These are phyloP conservation scores for Pseudogymnoascus sp. DNA, from an alignment of 2,329 filamentous ascomycete genomes.

Conservation along the genomic window DNA sequence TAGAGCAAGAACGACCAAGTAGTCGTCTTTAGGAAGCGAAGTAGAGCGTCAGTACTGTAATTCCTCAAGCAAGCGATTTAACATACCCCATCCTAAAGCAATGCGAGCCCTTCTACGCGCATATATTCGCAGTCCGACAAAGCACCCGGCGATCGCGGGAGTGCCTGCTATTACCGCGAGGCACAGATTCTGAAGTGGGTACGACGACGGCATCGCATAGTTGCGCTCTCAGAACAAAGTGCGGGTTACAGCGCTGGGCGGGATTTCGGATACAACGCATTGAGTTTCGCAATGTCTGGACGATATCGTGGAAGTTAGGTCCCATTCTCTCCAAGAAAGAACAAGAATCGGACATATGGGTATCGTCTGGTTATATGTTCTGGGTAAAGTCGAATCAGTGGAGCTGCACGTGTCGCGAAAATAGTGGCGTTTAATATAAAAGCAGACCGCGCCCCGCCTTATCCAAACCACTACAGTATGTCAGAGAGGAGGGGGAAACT, in stretches of 20 bases:
- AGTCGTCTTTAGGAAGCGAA: background rate
- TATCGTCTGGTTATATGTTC: background rate
- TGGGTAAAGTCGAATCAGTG: background rate
- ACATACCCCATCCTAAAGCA: constrained; percentile 5
- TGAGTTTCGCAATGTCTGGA: background rate
- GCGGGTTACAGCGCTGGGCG: background rate
- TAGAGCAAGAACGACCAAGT: background rate
- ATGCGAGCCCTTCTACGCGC: constrained; percentile 3
- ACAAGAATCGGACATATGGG: background rate
- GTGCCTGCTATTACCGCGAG: background rate
- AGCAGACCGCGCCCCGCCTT: background rate
- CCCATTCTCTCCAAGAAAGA: constrained; percentile 2
- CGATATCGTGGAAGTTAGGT: constrained; percentile 1
- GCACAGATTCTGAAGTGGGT: background rate
- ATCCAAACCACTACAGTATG: background rate
- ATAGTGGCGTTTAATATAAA: constrained; percentile 8
- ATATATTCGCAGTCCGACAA: background rate
- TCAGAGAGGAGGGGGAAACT: background rate
- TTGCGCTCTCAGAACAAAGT: background rate
- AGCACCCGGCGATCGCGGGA: background rate
- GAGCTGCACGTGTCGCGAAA: constrained; percentile 8
- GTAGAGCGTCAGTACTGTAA: background rate
- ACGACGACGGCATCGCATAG: constrained; percentile 6
- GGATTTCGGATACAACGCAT: background rate
- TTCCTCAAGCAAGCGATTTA: background rate